These are phyloP conservation scores for Cercophora newfieldiana DNA, from an alignment of 495 filamentous ascomycete genomes.

Conservation along the genomic window DNA sequence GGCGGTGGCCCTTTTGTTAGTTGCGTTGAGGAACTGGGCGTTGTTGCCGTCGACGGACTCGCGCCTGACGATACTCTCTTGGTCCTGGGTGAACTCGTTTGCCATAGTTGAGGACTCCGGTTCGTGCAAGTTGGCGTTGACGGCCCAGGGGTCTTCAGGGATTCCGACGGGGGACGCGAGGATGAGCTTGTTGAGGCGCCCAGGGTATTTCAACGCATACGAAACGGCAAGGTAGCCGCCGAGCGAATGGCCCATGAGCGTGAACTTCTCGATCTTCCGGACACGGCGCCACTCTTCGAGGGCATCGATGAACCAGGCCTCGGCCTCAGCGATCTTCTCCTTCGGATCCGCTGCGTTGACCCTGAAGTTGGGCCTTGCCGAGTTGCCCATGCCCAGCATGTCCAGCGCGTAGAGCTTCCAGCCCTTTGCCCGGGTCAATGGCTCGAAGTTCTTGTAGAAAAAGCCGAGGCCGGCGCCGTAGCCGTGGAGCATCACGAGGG, in stretches of 20 bases:
- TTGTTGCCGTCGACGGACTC: conserved; percentile 21
- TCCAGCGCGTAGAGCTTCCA: conserved; percentile 94
- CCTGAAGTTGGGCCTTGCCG: conserved; percentile 76
- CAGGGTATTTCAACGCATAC: conserved; percentile 95
- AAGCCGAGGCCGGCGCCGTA: conserved; percentile 95
- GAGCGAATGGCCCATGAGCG: conserved; percentile 86
- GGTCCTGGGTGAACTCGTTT: conserved; percentile 75
- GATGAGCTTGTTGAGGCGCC: conserved; percentile 91
- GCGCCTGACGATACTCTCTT: conserved; percentile 54
- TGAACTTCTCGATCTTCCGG: conserved; percentile 88
- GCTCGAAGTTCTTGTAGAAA: conserved; percentile 97
- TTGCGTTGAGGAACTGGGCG: conserved; percentile 18
- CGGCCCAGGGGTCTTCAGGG: conserved; percentile 91
- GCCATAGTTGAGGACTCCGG: conserved; percentile 65
- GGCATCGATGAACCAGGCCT: conserved; percentile 94
- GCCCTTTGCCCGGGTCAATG: conserved; percentile 68
- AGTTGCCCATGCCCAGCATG: conserved; percentile 92
- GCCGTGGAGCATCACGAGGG: conserved; percentile 95
- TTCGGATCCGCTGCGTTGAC: conserved; percentile 79
- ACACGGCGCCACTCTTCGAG: conserved; percentile 92
- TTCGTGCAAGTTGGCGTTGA: conserved; percentile 77
- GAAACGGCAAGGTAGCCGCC: conserved; percentile 93
- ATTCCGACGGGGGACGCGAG: conserved; percentile 92
- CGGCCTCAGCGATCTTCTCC: conserved; percentile 83
- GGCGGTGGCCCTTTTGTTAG: conserved; percentile 31